Percentiles rank a stretch among this genome's conserved stretches.
Conservation (phyloP, 495 filamentous ascomycete genomes). For the Sporormia fimetaria region DNA sequence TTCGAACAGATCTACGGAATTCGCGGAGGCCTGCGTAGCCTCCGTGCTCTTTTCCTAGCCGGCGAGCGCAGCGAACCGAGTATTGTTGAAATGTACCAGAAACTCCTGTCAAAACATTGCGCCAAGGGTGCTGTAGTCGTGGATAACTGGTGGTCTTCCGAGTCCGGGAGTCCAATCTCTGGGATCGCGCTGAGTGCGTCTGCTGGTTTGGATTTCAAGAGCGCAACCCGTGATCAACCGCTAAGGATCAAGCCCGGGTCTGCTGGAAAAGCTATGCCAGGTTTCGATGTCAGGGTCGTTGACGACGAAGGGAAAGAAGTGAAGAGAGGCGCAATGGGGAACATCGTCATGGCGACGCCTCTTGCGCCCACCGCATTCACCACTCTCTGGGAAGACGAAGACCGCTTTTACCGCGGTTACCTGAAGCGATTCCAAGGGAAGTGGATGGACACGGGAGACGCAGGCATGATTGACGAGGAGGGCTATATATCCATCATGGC, state of each 20-base stretch:
- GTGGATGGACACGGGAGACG: constrained; percentile 86
- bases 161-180: constrained; percentile 81
- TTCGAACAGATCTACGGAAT: constrained; percentile 47
- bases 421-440: constrained; percentile 64
- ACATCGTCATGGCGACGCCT: constrained; percentile 74
- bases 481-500: constrained; percentile 83
- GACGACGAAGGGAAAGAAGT: constrained; percentile 67
- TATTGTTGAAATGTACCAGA: constrained; percentile 68
- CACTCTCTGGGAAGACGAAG: constrained; percentile 72
- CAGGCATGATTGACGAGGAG: constrained; percentile 69
- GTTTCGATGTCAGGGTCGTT: constrained; percentile 76
- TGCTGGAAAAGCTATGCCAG: constrained; percentile 80
- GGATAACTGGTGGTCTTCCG: constrained; percentile 96
- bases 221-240: constrained; percentile 27
- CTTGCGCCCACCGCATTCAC: constrained; percentile 78
- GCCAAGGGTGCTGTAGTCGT: constrained; percentile 56
- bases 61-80: constrained; percentile 83
- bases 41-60: constrained; percentile 70
- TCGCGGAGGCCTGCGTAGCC: constrained; percentile 52
- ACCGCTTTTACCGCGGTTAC: constrained; percentile 72
- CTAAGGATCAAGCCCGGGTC: constrained; percentile 65
- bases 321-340: constrained; percentile 63
- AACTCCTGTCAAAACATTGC: constrained; percentile 53
- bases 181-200: constrained; percentile 58
- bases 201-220: constrained; percentile 36